phyloP scores from a whole-genome alignment of 1,284 basidiomycete genomes.

The Neonothopanus nambi region DNA sequence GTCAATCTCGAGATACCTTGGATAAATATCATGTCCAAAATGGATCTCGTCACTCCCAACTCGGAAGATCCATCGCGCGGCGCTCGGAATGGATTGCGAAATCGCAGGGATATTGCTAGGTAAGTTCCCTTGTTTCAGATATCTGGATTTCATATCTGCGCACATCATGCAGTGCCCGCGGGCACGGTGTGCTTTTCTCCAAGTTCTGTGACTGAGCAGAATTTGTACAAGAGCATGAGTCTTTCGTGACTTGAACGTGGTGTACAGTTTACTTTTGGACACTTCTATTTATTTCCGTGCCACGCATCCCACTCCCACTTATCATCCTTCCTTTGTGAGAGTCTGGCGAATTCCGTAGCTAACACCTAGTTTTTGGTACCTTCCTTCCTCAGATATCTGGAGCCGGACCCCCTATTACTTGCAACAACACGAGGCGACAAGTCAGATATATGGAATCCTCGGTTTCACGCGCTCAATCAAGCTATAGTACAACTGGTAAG shows the following conservation, averaged over 20 bases:
- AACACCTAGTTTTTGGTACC: constrained; percentile 6
- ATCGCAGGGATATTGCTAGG: constrained; percentile 78
- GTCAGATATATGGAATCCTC: constrained; percentile 69
- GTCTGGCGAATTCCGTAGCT: neutral
- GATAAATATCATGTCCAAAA: constrained; percentile 98
- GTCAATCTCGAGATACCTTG: constrained; percentile 95
- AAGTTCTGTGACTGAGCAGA: neutral
- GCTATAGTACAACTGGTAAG: constrained; percentile 92
- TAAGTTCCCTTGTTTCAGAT: no score
- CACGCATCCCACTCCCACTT: no score
- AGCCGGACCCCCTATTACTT: constrained; percentile 94
- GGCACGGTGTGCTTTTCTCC: neutral
- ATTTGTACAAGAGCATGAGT: no score
- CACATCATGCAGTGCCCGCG: neutral
- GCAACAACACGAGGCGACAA: constrained; percentile 66
- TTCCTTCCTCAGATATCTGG: constrained; percentile 71
- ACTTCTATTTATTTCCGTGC: neutral
- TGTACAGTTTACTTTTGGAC: neutral
- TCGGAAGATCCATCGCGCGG: constrained; percentile 63
- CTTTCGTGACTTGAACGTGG: no score
- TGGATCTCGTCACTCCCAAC: constrained; percentile 87
- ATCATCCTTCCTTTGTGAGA: no score
- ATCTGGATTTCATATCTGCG: neutral
- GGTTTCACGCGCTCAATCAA: constrained; percentile 91
- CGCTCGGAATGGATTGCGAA: constrained; percentile 69